These are phyloP conservation scores for Wickerhamomyces alni DNA, from an alignment of 805 yeast species.

Conservation along the genomic window DNA sequence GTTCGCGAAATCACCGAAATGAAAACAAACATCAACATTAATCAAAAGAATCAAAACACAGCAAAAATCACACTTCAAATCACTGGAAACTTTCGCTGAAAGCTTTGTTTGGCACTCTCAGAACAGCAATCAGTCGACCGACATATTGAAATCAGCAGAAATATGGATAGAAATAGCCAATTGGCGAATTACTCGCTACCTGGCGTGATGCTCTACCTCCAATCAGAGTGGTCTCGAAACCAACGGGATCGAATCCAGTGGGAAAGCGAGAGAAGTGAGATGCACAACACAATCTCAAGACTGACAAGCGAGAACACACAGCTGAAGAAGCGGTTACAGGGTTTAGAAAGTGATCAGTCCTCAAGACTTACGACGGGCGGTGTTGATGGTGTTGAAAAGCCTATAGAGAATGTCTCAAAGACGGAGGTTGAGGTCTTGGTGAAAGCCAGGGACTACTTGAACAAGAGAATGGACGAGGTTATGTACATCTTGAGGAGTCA, in stretches of 20 bases:
- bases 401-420: neutral
- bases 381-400: too few relatives aligned
- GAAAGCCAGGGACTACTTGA: constrained; percentile 21
- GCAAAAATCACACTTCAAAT: neutral
- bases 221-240: constrained; percentile 54
- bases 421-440: constrained; percentile 13
- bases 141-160: too few relatives aligned
- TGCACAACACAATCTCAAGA: constrained; percentile 44
- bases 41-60: too few relatives aligned
- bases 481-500: constrained; percentile 21
- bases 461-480: constrained; percentile 23
- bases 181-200: constrained; percentile 17
- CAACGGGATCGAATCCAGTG: constrained; percentile 56
- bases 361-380: too few relatives aligned
- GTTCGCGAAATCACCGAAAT: too few relatives aligned
- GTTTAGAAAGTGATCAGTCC: constrained; percentile 3
- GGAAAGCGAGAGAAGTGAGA: constrained; percentile 56
- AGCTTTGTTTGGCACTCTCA: too few relatives aligned
- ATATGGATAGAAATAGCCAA: neutral
- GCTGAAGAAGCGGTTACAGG: constrained; percentile 9
- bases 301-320: constrained; percentile 49
- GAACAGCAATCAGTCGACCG: too few relatives aligned
- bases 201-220: constrained; percentile 60
- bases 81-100: too few relatives aligned
- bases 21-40: too few relatives aligned